A percentile compares a stretch with the other conserved stretches of the same genome.
Conservation (phyloP, 2,329 filamentous ascomycete genomes). For the Xylariaceae sp. region DNA sequence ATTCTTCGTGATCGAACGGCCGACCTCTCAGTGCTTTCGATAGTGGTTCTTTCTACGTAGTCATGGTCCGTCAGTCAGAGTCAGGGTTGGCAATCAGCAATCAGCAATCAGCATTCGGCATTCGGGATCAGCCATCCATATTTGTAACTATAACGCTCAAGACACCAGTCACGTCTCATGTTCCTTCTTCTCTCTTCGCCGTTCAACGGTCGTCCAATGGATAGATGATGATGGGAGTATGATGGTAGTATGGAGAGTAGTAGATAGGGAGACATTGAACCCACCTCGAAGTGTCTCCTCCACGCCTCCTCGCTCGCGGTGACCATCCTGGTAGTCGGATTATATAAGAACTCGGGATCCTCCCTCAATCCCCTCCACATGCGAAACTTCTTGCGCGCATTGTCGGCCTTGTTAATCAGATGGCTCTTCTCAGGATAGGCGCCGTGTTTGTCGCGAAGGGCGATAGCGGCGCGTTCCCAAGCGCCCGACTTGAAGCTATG, state of each 20-base stretch:
- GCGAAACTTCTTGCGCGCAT: slow-evolving; percentile 65
- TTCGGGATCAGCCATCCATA: no score
- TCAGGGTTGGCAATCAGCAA: no score
- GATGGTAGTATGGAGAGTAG: neutral
- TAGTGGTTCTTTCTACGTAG: slow-evolving; percentile 56
- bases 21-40: slow-evolving; percentile 59
- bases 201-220: no score
- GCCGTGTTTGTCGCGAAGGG: slow-evolving; percentile 57
- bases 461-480: slow-evolving; percentile 60
- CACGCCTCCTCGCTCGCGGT: slow-evolving; percentile 61
- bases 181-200: neutral
- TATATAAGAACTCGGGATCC: slow-evolving; percentile 60
- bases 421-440: slow-evolving; percentile 63
- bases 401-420: slow-evolving; percentile 66
- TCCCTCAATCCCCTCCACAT: slow-evolving; percentile 62
- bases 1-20: slow-evolving; percentile 63
- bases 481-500: slow-evolving; percentile 65
- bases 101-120: no score
- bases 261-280: slow-evolving; percentile 25
- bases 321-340: slow-evolving; percentile 52
- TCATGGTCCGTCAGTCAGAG: neutral
- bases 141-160: no score
- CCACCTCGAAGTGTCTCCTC: slow-evolving; percentile 59
- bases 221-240: no score
- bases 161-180: no score